These are phyloP conservation scores for Durotheca rogersii DNA, from an alignment of 495 filamentous ascomycete species.

Conservation along the genomic window DNA sequence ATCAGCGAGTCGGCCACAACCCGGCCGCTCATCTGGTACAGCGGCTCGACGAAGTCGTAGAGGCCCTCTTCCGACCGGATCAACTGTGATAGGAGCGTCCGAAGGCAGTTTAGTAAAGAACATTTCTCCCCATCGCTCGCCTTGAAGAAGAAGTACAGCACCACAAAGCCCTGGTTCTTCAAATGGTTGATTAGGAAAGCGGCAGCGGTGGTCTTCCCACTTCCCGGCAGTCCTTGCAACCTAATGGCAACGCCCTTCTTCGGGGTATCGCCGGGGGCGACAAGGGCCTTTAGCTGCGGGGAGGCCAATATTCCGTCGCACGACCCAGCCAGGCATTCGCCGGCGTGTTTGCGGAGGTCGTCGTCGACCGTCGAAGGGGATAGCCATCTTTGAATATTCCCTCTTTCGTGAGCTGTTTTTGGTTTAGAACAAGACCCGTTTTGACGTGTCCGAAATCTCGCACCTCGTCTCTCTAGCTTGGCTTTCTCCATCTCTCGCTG, in stretches of 20 bases:
- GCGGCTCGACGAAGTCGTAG: slow-evolving; percentile 22
- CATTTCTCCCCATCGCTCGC: slow-evolving; percentile 30
- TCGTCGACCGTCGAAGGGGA: slow-evolving; percentile 32
- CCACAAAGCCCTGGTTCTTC: slow-evolving; percentile 4
- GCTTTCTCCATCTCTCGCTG: slow-evolving; percentile 20
- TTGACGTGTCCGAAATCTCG: not conserved
- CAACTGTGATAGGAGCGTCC: slow-evolving; percentile 29
- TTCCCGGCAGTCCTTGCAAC: slow-evolving; percentile 29
- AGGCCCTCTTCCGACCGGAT: slow-evolving; percentile 22
- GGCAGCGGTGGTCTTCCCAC: slow-evolving; percentile 30
- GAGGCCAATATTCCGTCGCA: slow-evolving; percentile 26
- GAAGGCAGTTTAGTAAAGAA: slow-evolving; percentile 19
- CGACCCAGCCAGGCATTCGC: slow-evolving; percentile 27
- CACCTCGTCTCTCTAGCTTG: slow-evolving; percentile 18
- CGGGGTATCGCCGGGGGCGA: not conserved
- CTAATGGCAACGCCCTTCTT: slow-evolving; percentile 8
- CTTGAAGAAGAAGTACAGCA: slow-evolving; percentile 36
- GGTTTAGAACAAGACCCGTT: slow-evolving; percentile 9
- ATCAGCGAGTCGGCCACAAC: slow-evolving; percentile 26
- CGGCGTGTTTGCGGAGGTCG: slow-evolving; percentile 27
- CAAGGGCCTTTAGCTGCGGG: slow-evolving; percentile 13
- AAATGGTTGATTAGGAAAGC: slow-evolving; percentile 27
- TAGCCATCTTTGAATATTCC: slow-evolving; percentile 30
- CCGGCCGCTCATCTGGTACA: slow-evolving; percentile 31
- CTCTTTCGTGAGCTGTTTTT: slow-evolving; percentile 16